Evolutionary conservation across 345 rosid species (phyloP), one percentile per base, ranked within the genome.

Genomic region (Corchorus olitorius): DNA sequence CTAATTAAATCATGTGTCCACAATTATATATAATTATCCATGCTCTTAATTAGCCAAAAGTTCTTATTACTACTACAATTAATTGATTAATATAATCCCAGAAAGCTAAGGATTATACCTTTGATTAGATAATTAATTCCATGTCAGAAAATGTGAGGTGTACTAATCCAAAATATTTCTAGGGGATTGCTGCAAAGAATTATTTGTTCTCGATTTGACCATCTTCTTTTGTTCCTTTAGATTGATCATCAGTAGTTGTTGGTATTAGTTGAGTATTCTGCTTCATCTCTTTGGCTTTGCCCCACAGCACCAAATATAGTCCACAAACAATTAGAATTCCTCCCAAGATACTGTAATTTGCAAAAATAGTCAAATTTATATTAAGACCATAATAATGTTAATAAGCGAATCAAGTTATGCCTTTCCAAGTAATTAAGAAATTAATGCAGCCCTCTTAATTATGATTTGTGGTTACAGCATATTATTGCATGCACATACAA

Each of bases 291-390:
- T 78, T 80, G 55, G 59, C n/a, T 62, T 89, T 82, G 6, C 87
- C 88, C 94, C 92, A 92, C n/a, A 86, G 58, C 71, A 90, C 92
- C 43, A 34, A 59, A 68, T 89, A 91, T 5, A 87, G 10, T 8
- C 91, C 89, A 7, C 76, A 71, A 14, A 90, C 75, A 11, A 92
- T 87, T 70, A 92, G 37, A 0, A 73, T 74, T 59, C 81, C 83
- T 74, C 91, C 94, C 17, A 85, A n/a, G 46, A 87, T 34, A 76
- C 93, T 90, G 83, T 59, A 65, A 39, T 46, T 69, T 27, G 43
- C 46, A 70, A 22, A 62, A 45, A 17, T 27, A 13, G 13, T 16
- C 6, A 27, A 72, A 56, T 41, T 58, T 16, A 27, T 27, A 27
- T 27, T 27, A 65, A 35, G 17, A 67, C n/a, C 15, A 56, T 55